These are phyloP conservation scores for Oryza rufipogon DNA, from an alignment of 176 grass and related monocot genomes.

Conservation along the genomic window DNA sequence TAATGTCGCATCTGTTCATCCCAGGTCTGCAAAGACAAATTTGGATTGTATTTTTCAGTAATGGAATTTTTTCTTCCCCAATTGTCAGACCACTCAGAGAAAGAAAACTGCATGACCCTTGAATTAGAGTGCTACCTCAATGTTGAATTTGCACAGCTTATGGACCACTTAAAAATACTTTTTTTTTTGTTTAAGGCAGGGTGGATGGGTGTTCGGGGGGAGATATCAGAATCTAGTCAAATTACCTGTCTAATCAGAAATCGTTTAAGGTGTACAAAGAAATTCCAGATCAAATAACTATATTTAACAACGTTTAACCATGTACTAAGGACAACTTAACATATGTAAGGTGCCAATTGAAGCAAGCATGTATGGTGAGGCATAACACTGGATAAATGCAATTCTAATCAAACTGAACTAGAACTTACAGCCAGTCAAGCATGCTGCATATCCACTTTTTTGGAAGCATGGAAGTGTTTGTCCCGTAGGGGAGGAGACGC, in stretches of 20 bases:
- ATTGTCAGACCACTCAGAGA: conserved; percentile 20
- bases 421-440: conserved; percentile 91
- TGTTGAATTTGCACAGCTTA: background rate
- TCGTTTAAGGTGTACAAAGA: conserved; percentile 4
- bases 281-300: conserved; percentile 32
- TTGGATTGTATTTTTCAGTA: conserved; percentile 25
- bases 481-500: conserved; percentile 83
- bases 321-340: background rate
- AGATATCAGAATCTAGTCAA: background rate
- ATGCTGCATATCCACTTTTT: conserved; percentile 81
- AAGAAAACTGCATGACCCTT: conserved; percentile 11
- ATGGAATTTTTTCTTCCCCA: conserved; percentile 3
- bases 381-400: conserved; percentile 24
- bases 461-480: conserved; percentile 59
- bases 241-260: conserved; percentile 9
- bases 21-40: conserved; percentile 64
- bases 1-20: conserved; percentile 75
- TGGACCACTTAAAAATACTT: background rate
- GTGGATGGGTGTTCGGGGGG: too few relatives aligned
- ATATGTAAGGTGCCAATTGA: background rate
- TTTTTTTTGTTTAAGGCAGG: too few relatives aligned
- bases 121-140: background rate
- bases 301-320: conserved; percentile 3
- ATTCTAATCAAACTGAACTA: conserved; percentile 23
- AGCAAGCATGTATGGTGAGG: background rate